Evolutionary conservation across 2,329 filamentous ascomycete species (phyloP), one percentile per base, ranked within the genome.

Genomic region (Fusarium newnesense): DNA sequence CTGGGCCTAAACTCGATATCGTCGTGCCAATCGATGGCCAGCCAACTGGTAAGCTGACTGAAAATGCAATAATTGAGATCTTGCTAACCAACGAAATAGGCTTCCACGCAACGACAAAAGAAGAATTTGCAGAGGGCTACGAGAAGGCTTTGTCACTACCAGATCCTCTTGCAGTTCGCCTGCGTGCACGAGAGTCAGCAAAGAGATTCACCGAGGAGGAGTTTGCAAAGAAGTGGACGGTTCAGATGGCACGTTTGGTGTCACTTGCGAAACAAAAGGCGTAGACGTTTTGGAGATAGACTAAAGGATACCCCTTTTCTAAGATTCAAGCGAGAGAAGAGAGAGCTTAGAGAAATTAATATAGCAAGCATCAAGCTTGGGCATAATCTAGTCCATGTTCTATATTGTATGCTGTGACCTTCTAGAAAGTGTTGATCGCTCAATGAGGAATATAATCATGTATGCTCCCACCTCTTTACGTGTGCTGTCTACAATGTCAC

Each of bases 1-100:
- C 96, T 13, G 96, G 96, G 0, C 96, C 96, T 4, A 97, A 96
- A 83, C 83, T 94, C 70, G 96, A 99, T 80, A 99, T 99, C 75
- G 96, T 98, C 21, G 89, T 94, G 15, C 88, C 93, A 16, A 85
- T 96, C 40, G 91, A 96, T 72, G 94, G 93, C 8, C 84, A 92
- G 73, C 90, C 92, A 16, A 98, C 93, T 37, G 93, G 93, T 94
- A 82, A 79, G 86, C 80, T 66, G 13, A 10, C 43, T 13, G 16
- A 39, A n/a, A 43, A 11, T 54, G 24, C 18, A 46, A 47, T 32
- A 9, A 9, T 10, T 21, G 5, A 26, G n/a, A 12, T 49, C 8
- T 37, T 34, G 9, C 47, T 57, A 39, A 57, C 64, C 60, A 60
- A 70, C 47, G 19, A 5, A 21, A 12, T 79, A 89, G 96, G 96